Evolutionary conservation across 192 early-diverging fungal genomes (phyloP).

Genomic region (Thoreauomyces humboldtii): DNA sequence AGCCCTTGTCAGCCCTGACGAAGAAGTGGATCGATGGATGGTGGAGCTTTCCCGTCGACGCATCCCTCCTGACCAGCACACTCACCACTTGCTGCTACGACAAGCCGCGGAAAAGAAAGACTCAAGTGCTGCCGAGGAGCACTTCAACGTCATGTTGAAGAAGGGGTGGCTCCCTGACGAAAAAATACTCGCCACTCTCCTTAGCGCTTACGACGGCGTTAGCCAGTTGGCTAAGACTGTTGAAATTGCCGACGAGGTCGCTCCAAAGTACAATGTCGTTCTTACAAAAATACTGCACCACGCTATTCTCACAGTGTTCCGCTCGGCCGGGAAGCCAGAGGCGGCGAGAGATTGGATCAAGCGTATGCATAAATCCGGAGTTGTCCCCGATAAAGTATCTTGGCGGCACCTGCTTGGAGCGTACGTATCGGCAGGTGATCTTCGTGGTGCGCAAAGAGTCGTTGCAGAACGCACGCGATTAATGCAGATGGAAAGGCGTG

Average conservation of each 20-base stretch:
- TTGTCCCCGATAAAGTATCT: background rate
- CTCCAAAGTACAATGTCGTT: background rate
- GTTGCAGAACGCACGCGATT: background rate
- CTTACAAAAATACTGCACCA: background rate
- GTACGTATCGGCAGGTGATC: background rate
- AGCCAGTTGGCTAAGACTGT: background rate
- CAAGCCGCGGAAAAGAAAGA: background rate
- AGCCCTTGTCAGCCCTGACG: background rate
- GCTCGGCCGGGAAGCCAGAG: background rate
- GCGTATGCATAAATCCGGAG: background rate
- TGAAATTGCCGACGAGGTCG: background rate
- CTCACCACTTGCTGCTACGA: background rate
- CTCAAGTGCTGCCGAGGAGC: background rate
- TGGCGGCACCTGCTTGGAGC: conserved; percentile 5
- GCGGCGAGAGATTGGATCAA: conserved; percentile 2
- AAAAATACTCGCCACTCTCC: background rate
- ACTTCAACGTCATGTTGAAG: background rate
- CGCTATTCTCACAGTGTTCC: background rate
- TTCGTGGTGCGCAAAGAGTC: background rate
- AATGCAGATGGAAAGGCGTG: no score
- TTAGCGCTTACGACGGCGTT: background rate
- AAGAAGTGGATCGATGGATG: conserved; percentile 8
- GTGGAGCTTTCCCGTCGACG: background rate
- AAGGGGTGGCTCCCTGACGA: background rate
- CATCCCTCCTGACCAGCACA: background rate